Evolutionary conservation across 2,329 filamentous ascomycete genomes (phyloP), one percentile per base, ranked within the genome.

Genomic region (Sporothrix pallida): DNA sequence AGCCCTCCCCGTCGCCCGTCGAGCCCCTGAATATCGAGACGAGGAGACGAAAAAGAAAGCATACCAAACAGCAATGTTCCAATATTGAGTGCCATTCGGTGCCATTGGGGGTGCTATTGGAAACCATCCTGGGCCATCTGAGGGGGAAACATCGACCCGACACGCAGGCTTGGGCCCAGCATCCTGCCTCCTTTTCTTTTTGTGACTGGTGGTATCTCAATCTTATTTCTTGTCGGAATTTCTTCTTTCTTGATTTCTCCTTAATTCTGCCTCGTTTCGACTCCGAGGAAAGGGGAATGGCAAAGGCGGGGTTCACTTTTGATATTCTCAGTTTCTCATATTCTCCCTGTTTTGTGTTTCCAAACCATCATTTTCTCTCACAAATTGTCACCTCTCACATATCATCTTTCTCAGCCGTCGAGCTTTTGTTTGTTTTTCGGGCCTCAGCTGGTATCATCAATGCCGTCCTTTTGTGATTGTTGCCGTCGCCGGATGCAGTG

Each of bases 201-300:
- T 42, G 13, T 62, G 58, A 42, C 26, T 62, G 58, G 26, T 62
- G 58, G 26, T 37, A 56, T 56, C 52, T 56, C 20, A 56, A 56
- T 17, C 13, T 60, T 37, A n/a, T 23, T 48, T 31, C 9, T 23
- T 23, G 20, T 23, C 54, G 31, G 7, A 3, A 37, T 37, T 5
- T 37, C 31, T 37, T 37, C 2, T 37, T 37, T 37, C 31, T 37
- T 37, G 31, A 37, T 37, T 37, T 20, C 63, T 50, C 20, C 9
- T 23, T 6, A 13, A 26, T 52, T 37, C 23, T 46, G 3, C 7
- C 46, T 26, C 17, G 44, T 52, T n/a, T 52, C 23, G 20, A 52
- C 44, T 68, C 46, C 46, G 48, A 70, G 65, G 46, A 37, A 54
- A 58, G 50, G 67, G 50, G 31, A 44, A 44, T n/a, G 67, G 50